Conservation (phyloP, 495 filamentous ascomycete species). For the Immersiella caudata region DNA sequence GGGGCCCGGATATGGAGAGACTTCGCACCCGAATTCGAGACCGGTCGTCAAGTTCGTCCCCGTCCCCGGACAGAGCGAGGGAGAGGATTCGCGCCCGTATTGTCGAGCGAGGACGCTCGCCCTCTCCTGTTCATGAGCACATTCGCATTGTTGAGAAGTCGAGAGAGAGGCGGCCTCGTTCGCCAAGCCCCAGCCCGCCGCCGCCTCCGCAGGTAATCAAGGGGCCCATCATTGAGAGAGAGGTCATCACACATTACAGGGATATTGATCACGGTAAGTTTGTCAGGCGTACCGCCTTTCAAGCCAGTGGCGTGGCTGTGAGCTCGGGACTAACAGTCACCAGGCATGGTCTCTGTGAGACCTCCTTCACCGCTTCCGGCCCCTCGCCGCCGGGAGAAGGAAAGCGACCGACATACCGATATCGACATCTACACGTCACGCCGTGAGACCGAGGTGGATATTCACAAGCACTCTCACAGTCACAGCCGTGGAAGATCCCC, state of each 20-base stretch:
- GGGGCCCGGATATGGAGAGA: slow-evolving; percentile 31
- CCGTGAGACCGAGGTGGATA: slow-evolving; percentile 54
- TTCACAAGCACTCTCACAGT: slow-evolving; percentile 41
- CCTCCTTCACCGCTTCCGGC: slow-evolving; percentile 53
- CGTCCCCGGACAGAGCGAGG: slow-evolving; percentile 20
- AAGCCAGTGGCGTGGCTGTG: background rate
- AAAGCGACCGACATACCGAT: slow-evolving; percentile 48
- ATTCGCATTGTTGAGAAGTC: slow-evolving; percentile 50
- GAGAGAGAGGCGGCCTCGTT: slow-evolving; percentile 43
- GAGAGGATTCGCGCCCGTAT: slow-evolving; percentile 43
- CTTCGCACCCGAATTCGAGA: slow-evolving; percentile 34
- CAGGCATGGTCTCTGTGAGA: slow-evolving; percentile 48
- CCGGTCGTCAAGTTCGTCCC: slow-evolving; percentile 30
- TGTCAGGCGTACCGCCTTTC: background rate
- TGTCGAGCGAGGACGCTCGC: slow-evolving; percentile 48
- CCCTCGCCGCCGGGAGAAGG: slow-evolving; percentile 33
- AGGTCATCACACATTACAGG: slow-evolving; percentile 82
- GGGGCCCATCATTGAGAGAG: slow-evolving; percentile 72
- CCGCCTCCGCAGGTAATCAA: slow-evolving; percentile 58
- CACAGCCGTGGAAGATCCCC: slow-evolving; percentile 35
- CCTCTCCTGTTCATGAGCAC: slow-evolving; percentile 45
- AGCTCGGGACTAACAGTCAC: slow-evolving; percentile 18
- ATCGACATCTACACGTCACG: slow-evolving; percentile 57
- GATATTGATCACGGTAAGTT: slow-evolving; percentile 83
- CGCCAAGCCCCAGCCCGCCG: slow-evolving; percentile 53